A percentile compares a stretch with the other conserved stretches of the same genome.
Conservation (phyloP, 257 asterid genomes). For the Rhazya stricta region DNA sequence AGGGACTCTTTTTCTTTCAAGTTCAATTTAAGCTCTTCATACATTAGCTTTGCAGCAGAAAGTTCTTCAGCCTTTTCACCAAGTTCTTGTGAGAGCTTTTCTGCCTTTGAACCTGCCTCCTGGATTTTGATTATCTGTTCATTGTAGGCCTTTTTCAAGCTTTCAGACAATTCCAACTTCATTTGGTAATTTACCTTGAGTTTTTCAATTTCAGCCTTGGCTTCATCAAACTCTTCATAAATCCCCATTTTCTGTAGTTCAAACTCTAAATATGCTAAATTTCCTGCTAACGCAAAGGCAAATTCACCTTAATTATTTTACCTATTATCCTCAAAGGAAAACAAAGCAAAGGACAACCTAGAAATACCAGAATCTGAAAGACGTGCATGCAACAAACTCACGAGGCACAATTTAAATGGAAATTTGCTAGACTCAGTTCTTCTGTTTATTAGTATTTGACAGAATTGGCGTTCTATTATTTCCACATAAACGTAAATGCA, state of each 20-base stretch:
- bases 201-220: slow-evolving; percentile 60
- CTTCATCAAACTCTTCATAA: slow-evolving; percentile 71
- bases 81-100: slow-evolving; percentile 47
- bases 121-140: slow-evolving; percentile 54
- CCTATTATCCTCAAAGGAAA: background rate
- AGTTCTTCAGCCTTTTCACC: slow-evolving; percentile 46
- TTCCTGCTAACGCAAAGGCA: slow-evolving; percentile 14
- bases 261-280: slow-evolving; percentile 1
- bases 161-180: slow-evolving; percentile 53
- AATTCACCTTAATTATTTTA: background rate
- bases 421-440: background rate
- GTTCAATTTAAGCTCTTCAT: slow-evolving; percentile 43
- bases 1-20: slow-evolving; percentile 54
- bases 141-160: slow-evolving; percentile 54
- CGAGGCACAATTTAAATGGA: background rate
- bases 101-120: slow-evolving; percentile 52
- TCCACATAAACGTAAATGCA: background rate
- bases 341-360: background rate
- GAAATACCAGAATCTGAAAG: background rate
- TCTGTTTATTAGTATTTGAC: background rate
- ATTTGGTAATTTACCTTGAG: slow-evolving; percentile 43
- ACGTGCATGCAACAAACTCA: background rate
- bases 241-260: slow-evolving; percentile 47
- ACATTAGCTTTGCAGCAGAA: slow-evolving; percentile 28
- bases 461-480: background rate